Conservation (phyloP, 306 rosid species). For the Gastrolobium villosum region DNA sequence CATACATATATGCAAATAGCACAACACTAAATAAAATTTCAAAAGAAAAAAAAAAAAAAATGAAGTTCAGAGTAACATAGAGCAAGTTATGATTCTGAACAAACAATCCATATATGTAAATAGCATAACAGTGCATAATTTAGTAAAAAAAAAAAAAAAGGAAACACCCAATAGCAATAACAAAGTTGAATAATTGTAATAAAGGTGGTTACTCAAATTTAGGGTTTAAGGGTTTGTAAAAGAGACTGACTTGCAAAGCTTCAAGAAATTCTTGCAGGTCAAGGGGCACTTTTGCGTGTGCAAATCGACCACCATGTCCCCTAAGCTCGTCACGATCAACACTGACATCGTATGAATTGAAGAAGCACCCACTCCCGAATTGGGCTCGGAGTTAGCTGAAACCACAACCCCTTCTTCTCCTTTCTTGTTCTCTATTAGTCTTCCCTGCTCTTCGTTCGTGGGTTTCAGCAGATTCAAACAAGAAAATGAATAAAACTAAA, state of each 20-base stretch:
- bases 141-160: not conserved
- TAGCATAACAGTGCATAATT: not conserved
- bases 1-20: not conserved
- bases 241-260: conserved; percentile 83
- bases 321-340: conserved; percentile 85
- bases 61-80: conserved; percentile 10
- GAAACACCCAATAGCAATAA: not conserved
- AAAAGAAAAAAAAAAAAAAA: too few species aligned
- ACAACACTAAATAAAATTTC: not conserved
- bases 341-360: conserved; percentile 69
- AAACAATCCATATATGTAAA: not conserved
- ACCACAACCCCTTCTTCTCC: not conserved
- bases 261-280: conserved; percentile 89
- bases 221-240: not conserved
- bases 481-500: too few species aligned
- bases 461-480: too few species aligned
- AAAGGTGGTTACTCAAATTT: not conserved
- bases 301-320: conserved; percentile 87
- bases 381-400: not conserved
- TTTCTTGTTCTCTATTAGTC: not conserved
- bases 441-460: too few species aligned
- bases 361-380: not conserved
- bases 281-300: conserved; percentile 78
- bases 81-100: not conserved
- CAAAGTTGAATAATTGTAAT: not conserved